These are phyloP conservation scores for Kodamaea suecica DNA, from an alignment of 1,139 yeast genomes.

Conservation along the genomic window DNA sequence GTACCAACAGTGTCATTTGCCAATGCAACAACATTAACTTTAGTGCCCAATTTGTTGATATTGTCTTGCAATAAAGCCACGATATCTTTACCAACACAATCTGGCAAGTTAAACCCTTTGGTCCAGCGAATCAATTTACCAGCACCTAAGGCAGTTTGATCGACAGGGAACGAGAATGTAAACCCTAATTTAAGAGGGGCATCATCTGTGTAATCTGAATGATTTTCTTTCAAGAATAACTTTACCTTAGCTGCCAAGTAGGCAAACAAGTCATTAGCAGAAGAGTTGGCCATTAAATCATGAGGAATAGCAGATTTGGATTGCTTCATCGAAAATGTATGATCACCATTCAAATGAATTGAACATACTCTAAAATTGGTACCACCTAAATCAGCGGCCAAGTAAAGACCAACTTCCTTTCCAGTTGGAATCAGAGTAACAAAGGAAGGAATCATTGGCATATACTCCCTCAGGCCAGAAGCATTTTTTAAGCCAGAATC, in stretches of 20 bases:
- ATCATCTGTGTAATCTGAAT: slow-evolving; percentile 38
- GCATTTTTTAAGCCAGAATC: slow-evolving; percentile 50
- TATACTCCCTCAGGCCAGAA: slow-evolving; percentile 40
- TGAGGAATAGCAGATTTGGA: slow-evolving; percentile 71
- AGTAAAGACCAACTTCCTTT: slow-evolving; percentile 66
- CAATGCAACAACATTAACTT: slow-evolving; percentile 79
- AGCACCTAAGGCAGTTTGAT: slow-evolving; percentile 71
- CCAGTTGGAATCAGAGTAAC: slow-evolving; percentile 83
- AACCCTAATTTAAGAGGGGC: slow-evolving; percentile 70
- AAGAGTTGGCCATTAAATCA: slow-evolving; percentile 60
- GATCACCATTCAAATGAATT: slow-evolving; percentile 73
- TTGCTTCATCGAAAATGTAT: slow-evolving; percentile 69
- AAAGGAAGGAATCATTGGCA: slow-evolving; percentile 89
- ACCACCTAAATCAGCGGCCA: slow-evolving; percentile 88
- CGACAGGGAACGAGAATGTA: slow-evolving; percentile 89
- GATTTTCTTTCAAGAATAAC: slow-evolving; percentile 62
- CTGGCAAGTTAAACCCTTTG: slow-evolving; percentile 84
- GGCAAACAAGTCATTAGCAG: slow-evolving; percentile 56
- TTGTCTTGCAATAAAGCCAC: slow-evolving; percentile 69
- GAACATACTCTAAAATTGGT: slow-evolving; percentile 90
- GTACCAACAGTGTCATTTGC: slow-evolving; percentile 97
- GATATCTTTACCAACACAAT: slow-evolving; percentile 80
- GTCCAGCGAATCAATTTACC: slow-evolving; percentile 93
- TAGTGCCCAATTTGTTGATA: slow-evolving; percentile 53
- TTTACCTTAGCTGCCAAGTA: slow-evolving; percentile 71